Evolutionary conservation across 2,329 filamentous ascomycete genomes (phyloP).

Genomic region (Tolypocladium amazonense): DNA sequence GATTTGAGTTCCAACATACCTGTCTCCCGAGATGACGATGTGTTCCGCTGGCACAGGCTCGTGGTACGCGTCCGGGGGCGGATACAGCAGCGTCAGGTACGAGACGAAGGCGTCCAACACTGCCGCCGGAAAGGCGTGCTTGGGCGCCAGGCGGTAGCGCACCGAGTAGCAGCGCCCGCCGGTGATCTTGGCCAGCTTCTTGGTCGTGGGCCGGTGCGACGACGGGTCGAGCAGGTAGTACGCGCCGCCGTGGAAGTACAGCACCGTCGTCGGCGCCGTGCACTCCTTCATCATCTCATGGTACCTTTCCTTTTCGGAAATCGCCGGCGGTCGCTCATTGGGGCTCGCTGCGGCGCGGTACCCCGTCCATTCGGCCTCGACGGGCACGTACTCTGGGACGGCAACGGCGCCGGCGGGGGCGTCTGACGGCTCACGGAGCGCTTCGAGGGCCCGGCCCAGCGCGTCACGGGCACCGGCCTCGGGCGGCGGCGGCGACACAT

Average conservation of each 20-base stretch:
- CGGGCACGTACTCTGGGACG: constrained; percentile 41
- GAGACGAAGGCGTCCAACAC: constrained; percentile 62
- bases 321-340: constrained; percentile 38
- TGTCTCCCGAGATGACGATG: constrained; percentile 64
- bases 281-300: constrained; percentile 56
- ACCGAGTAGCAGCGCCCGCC: constrained; percentile 61
- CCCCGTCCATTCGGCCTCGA: constrained; percentile 70
- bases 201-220: constrained; percentile 49
- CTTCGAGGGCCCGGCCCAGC: constrained; percentile 42
- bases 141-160: constrained; percentile 64
- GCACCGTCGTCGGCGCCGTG: constrained; percentile 48
- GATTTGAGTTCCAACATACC: constrained; percentile 22
- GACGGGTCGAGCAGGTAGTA: constrained; percentile 63
- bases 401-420: constrained; percentile 3
- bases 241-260: constrained; percentile 70
- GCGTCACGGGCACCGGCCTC: constrained; percentile 45
- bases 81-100: constrained; percentile 64
- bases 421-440: constrained; percentile 7
- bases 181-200: constrained; percentile 53
- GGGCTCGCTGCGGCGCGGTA: constrained; percentile 45
- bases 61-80: constrained; percentile 57
- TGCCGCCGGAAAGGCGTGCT: constrained; percentile 64
- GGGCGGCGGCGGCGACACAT: constrained; percentile 50
- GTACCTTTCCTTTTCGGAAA: constrained; percentile 57
- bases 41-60: constrained; percentile 51